Evolutionary conservation across 2,329 filamentous ascomycete species (phyloP), one percentile per base, ranked within the genome.

Genomic region (Alternaria angustiovoidea): DNA sequence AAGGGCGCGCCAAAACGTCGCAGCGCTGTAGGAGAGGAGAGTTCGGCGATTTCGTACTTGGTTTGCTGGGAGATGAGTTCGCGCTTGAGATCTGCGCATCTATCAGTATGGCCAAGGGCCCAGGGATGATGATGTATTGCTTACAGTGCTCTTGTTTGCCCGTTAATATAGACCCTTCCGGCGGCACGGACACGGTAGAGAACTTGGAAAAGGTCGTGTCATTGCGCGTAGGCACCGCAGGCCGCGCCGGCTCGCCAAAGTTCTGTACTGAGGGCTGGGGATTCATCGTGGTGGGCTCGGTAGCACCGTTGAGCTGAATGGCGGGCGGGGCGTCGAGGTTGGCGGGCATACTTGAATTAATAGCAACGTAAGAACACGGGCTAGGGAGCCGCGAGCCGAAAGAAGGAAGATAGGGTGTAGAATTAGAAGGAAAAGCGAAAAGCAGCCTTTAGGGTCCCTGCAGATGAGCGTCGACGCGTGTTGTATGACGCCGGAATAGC

Each of bases 81-180:
- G 75, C 95, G 89, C 82, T 99, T 99, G 69, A 99, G 89, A 77
- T 99, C 93, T 96, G 75, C 30, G 14, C 7, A 18, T 7, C 14
- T 28, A 61, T 70, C 24, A 71, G 61, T 44, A n/a, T 30, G 34
- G 11, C 14, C 9, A 24, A 18, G 34, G 51, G 51, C 16, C 18
- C 38, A 32, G 49, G 39, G 43, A 18, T 38, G 43, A 43, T 32
- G 52, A 24, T 43, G 62, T 41, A 51, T 39, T 39, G 61, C 89
- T 72, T 79, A 96, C 93, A 99, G 79, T 99, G 95, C 79, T 99
- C 95, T 85, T 99, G 94, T 82, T 97, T 98, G 68, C 95, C 95
- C 0, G 94, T 97, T 75, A 99, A 81, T 65, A 89, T 81, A 51
- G 86, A 86, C 22, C 85, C 85, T 34, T 83, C 81, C n/a, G 83